Conservation (phyloP, 1,284 basidiomycete species). For the Cryptococcus sp. region DNA sequence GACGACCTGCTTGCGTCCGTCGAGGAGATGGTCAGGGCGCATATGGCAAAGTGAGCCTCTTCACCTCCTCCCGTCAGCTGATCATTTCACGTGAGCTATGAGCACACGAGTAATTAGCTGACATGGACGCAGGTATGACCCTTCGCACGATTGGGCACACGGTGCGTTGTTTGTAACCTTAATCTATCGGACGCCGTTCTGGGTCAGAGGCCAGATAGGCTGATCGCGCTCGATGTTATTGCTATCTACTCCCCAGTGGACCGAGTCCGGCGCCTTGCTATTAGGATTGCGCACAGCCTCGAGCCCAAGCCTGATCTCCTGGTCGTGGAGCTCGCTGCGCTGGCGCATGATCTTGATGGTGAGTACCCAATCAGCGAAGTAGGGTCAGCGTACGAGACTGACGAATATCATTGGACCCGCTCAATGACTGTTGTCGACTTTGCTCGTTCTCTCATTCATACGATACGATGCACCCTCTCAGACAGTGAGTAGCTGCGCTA, state of each 20-base stretch:
- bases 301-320: conserved; percentile 61
- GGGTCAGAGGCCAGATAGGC: not conserved
- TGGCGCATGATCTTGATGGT: conserved; percentile 76
- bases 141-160: conserved; percentile 86
- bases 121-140: conserved; percentile 63
- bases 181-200: too few relatives aligned
- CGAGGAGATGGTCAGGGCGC: conserved; percentile 70
- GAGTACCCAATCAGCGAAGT: not conserved
- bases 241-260: conserved; percentile 61
- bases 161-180: too few relatives aligned
- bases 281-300: conserved; percentile 65
- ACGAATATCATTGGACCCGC: not conserved
- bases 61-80: not conserved
- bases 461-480: not conserved
- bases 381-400: not conserved
- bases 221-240: not conserved
- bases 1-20: conserved; percentile 59
- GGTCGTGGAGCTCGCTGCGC: conserved; percentile 76
- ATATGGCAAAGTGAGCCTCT: conserved; percentile 63
- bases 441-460: not conserved
- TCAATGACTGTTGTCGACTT: not conserved
- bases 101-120: not conserved
- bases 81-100: not conserved
- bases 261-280: conserved; percentile 74
- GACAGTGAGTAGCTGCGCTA: not conserved